These are phyloP conservation scores for Eutrema yunnanense DNA, from an alignment of 345 rosid genomes.

Conservation along the genomic window DNA sequence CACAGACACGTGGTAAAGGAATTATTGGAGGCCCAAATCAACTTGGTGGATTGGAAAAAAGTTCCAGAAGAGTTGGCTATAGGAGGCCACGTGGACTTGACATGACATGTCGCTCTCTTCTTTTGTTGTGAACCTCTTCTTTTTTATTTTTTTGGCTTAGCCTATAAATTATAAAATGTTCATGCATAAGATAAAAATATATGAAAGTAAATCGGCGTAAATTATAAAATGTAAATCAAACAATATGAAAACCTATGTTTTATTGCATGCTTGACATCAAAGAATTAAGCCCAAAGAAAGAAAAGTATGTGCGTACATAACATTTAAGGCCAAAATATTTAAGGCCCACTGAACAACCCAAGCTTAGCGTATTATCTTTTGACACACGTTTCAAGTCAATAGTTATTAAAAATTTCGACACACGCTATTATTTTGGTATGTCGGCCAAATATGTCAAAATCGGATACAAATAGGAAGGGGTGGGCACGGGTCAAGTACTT, in stretches of 20 bases:
- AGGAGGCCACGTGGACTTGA: constrained; percentile 12
- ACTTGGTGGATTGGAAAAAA: constrained; percentile 14
- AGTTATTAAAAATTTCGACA: background rate
- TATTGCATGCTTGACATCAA: background rate
- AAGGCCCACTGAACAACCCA: background rate
- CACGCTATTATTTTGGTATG: background rate
- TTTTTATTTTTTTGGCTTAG: background rate
- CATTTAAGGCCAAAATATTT: background rate
- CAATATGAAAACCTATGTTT: background rate
- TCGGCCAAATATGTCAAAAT: constrained; percentile 5
- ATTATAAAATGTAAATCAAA: background rate
- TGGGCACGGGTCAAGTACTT: too few relatives aligned
- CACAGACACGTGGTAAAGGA: background rate
- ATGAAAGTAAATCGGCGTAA: background rate
- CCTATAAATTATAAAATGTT: background rate
- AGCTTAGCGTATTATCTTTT: background rate
- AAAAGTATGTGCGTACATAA: background rate
- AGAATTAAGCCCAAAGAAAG: background rate
- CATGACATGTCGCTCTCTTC: constrained; percentile 21
- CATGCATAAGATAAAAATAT: background rate
- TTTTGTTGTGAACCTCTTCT: constrained; percentile 9
- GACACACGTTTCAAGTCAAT: background rate
- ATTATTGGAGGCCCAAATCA: constrained; percentile 14
- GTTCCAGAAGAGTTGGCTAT: constrained; percentile 11
- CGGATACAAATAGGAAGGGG: background rate